Evolutionary conservation across 139 green algal genomes (phyloP), one percentile per base, ranked within the genome.

Genomic region (Astrephomene gubernaculifera): DNA sequence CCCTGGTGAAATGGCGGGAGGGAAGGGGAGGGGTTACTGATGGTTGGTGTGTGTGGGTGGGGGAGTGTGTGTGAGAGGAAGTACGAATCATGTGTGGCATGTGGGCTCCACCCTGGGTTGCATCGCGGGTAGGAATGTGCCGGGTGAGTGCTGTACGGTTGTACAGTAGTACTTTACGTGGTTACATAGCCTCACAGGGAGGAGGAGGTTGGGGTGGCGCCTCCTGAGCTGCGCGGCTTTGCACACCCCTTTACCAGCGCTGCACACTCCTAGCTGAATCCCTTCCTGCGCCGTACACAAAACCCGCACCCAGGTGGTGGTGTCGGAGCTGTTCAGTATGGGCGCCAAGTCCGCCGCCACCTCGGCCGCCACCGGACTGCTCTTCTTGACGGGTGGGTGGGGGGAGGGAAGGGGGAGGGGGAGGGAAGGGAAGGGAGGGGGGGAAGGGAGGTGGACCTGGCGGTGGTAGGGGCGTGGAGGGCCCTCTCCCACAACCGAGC

Each of bases 321-420:
- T 96, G 19, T 90, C 78, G 1, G 95, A 97, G 90, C 57, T 97
- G 22, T 96, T 96, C 89, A 89, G 67, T 61, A 96, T 97, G 95
- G 61, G 52, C 0, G 78, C 78, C 71, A 96, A 96, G 86, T 91
- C 87, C 0, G 86, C 92, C 0, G 94, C 91, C 12, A 85, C 85
- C 12, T 90, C 93, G 0, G 87, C 89, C 4, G 92, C 93, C 29
- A 96, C 92, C 35, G 89, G 91, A 17, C 79, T 90, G 43, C 86
- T 96, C 8, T 97, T 98, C 64, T 75, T 94, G 2, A 93, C 89
- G 19, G 93, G 93, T 90, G 86, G 5, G 57, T 49, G 1, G 6
- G 35, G 1, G 71, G 0, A 3, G 7, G 10, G 69, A n/a, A n/a
- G n/a, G n/a, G n/a, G n/a, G n/a, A n/a, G n/a, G n/a, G n/a, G n/a